phyloP scores from a whole-genome alignment of 2,329 filamentous ascomycete species.

The Chrysosporium queenslandicum region DNA sequence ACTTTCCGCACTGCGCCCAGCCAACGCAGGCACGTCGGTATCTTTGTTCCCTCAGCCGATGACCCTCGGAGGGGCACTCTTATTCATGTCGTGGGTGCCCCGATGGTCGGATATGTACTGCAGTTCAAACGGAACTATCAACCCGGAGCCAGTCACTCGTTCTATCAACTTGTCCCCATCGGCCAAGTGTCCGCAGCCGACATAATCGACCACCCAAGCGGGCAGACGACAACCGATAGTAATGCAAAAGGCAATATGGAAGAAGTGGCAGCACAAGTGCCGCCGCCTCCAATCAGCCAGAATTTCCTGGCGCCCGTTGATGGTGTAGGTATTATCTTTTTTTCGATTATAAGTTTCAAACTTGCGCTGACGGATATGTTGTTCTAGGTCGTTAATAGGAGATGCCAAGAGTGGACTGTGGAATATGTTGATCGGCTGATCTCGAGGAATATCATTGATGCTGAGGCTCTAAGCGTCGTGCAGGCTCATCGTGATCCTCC shows the following conservation, averaged over 20 bases:
- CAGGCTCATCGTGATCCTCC: slow-evolving; percentile 26
- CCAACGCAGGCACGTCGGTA: slow-evolving; percentile 26
- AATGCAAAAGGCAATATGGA: slow-evolving; percentile 23
- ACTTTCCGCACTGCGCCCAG: slow-evolving; percentile 19
- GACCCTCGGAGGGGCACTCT: slow-evolving; percentile 20
- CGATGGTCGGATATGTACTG: slow-evolving; percentile 25
- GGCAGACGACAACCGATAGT: too few relatives aligned
- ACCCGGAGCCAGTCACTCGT: too few relatives aligned
- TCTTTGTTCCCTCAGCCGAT: slow-evolving; percentile 23
- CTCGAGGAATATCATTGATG: slow-evolving; percentile 18
- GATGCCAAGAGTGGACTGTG: slow-evolving; percentile 30
- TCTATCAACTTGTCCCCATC: too few relatives aligned
- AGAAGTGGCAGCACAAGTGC: slow-evolving; percentile 22
- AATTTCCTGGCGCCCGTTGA: slow-evolving; percentile 30
- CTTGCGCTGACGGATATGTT: too few relatives aligned
- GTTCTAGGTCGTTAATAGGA: too few relatives aligned
- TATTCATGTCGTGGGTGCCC: slow-evolving; percentile 27
- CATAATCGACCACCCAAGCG: too few relatives aligned
- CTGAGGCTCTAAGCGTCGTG: slow-evolving; percentile 21
- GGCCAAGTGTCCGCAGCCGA: too few relatives aligned
- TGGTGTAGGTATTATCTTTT: slow-evolving; percentile 20
- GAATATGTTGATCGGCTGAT: slow-evolving; percentile 25
- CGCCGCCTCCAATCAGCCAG: slow-evolving; percentile 24
- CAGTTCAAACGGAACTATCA: slow-evolving; percentile 26
- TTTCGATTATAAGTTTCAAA: too few relatives aligned